Base-by-base conservation (phyloP, 257 asterid genomes). In the Gentiana straminea region DNA sequence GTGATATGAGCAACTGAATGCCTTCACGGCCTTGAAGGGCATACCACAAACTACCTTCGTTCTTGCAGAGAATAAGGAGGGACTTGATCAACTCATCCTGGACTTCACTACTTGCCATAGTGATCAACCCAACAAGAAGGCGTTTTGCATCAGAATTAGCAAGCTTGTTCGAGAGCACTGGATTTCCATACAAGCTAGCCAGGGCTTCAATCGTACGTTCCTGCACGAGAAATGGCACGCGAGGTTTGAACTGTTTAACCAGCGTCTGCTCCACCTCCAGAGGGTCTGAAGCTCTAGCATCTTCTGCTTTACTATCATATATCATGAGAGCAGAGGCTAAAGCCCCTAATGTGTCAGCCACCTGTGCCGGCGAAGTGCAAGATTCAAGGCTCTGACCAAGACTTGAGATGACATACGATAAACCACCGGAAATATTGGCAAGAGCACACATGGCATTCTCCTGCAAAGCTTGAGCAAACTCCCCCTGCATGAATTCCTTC, bases 1-100 rank as follows among this genome's bases (percentile, higher is more conserved):
- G 95, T 50, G 98, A 85, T 63, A 92, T 92, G 70, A 92, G 78
- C 49, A 92, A 90, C 71, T 92, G 98, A 73, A 92, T 87, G 57
- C 98, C 98, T 64, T 92, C 98, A 43, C 98, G 98, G 10, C 97
- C 98, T 77, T 92, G 97, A 55, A 92, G 93, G 38, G 97, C 95
- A 69, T 79, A 89, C 98, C 98, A 92, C 75, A 92, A 75, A 60
- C 81, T 81, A 64, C 97, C 97, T 75, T 88, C 82, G 58, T 83
- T 70, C 72, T 80, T 85, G 84, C 94, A 85, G 41, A 92, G 93
- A 67, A 80, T 54, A 56, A 92, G 92, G 67, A 92, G 95, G 58
- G 94, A 83, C 67, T 73, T 80, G 55, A 80, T 80, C 73, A 92
- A 74, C 75, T 92, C 98, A 66, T 88, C 97, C 77, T 88, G 97